Conservation (phyloP, 1,284 basidiomycete species). For the Rhizopogon hawkerae region DNA sequence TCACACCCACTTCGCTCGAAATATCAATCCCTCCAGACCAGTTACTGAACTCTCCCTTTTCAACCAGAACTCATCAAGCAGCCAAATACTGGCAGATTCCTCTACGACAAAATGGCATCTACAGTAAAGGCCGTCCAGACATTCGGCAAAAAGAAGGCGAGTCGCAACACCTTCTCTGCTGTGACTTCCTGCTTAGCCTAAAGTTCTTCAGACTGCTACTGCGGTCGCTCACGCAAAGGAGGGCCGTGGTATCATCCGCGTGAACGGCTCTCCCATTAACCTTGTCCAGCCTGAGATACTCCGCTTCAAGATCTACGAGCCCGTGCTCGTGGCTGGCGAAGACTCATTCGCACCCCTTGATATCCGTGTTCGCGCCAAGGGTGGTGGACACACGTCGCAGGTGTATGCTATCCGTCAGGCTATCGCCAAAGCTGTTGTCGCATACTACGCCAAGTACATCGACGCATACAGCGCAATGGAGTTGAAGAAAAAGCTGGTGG, state of each 20-base stretch:
- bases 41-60: constrained; percentile 15
- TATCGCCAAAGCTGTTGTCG: constrained; percentile 96
- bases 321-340: constrained; percentile 82
- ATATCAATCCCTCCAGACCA: not conserved
- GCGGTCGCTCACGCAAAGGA: constrained; percentile 95
- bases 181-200: constrained; percentile 5
- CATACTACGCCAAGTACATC: constrained; percentile 98
- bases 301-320: constrained; percentile 98
- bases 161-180: constrained; percentile 19
- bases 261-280: constrained; percentile 95
- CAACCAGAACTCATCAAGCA: constrained; percentile 15
- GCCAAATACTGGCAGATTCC: constrained; percentile 9
- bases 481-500: constrained; percentile 92
- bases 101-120: constrained; percentile 55
- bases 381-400: constrained; percentile 99
- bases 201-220: constrained; percentile 71
- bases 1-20: constrained; percentile 5
- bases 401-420: constrained; percentile 99
- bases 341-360: constrained; percentile 82
- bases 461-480: constrained; percentile 96
- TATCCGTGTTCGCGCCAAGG: constrained; percentile 97
- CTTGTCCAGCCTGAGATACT: constrained; percentile 93
- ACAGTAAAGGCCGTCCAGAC: constrained; percentile 86
- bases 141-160: constrained; percentile 97
- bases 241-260: constrained; percentile 94